Percentiles rank a stretch among this genome's conserved stretches.
phyloP scores from a whole-genome alignment of 192 early-diverging fungal species.

The Mortierella antarctica region DNA sequence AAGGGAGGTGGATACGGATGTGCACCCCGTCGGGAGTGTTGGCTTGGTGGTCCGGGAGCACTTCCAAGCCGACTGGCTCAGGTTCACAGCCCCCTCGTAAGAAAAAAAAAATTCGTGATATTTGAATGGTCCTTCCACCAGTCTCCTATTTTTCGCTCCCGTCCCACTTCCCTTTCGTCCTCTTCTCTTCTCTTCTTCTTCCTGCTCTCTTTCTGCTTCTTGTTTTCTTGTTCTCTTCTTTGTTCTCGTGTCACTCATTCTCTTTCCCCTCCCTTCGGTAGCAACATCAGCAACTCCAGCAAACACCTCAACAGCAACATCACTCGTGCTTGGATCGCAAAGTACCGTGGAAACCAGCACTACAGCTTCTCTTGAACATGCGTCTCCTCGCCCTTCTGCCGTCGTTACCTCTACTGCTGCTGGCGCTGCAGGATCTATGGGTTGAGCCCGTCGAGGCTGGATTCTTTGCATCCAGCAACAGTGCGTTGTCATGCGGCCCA shows the following conservation, averaged over 20 bases:
- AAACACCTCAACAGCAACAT: neutral
- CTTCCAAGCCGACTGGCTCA: too few relatives aligned
- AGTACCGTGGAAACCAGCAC: neutral
- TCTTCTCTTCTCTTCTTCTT: neutral
- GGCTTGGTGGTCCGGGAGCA: too few relatives aligned
- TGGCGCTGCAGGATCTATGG: constrained; percentile 16
- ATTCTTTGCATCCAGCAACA: constrained; percentile 1
- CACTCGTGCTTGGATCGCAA: too few relatives aligned
- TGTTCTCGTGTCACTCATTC: neutral
- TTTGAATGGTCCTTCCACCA: neutral
- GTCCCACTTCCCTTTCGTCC: neutral
- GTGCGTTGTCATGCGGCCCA: constrained; percentile 9
- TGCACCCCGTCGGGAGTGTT: too few relatives aligned
- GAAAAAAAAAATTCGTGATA: too few relatives aligned
- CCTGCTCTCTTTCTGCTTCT: neutral
- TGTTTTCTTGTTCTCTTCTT: neutral
- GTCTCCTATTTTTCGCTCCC: neutral
- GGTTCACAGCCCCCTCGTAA: too few relatives aligned
- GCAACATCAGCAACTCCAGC: neutral
- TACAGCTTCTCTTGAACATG: constrained; percentile 5
- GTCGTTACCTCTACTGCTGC: constrained; percentile 2
- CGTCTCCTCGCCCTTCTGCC: constrained; percentile 5
- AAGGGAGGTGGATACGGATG: too few relatives aligned
- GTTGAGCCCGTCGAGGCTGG: constrained; percentile 18
- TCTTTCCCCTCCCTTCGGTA: neutral